A percentile compares a stretch with the other conserved stretches of the same genome.
Conservation (phyloP, 768 basidiomycete species). For the Podaxis rugospora region DNA sequence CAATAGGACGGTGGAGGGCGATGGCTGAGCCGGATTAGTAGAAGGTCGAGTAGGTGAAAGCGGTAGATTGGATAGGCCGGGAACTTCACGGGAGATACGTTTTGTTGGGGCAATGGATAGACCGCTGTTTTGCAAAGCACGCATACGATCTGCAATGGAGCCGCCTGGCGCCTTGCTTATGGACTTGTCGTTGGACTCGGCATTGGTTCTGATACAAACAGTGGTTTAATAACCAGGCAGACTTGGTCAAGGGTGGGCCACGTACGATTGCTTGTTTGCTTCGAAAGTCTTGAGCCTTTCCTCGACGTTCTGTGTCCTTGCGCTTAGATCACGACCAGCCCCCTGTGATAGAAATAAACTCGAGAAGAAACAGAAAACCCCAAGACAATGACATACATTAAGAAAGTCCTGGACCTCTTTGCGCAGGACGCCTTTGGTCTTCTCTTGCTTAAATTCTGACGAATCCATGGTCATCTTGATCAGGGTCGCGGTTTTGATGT, state of each 20-base stretch:
- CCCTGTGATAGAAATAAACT: conserved; percentile 18
- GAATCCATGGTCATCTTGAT: conserved; percentile 56
- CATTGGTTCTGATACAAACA: conserved; percentile 1
- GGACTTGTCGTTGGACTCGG: conserved; percentile 29
- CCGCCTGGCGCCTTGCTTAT: conserved; percentile 44
- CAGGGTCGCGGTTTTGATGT: conserved; percentile 58
- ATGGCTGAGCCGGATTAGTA: conserved; percentile 18
- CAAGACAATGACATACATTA: conserved; percentile 40
- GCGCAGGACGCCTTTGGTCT: conserved; percentile 42
- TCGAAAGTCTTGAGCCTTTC: conserved; percentile 44
- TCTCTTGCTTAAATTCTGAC: conserved; percentile 50
- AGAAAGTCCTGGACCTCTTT: conserved; percentile 64
- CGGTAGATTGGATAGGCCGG: conserved; percentile 37
- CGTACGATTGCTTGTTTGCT: conserved; percentile 29
- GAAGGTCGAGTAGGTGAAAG: conserved; percentile 33
- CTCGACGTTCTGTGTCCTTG: conserved; percentile 35
- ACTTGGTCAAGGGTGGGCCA: not conserved
- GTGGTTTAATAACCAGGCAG: conserved; percentile 8
- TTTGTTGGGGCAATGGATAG: conserved; percentile 55
- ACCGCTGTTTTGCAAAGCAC: conserved; percentile 69
- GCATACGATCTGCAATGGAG: conserved; percentile 79
- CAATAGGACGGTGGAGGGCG: conserved; percentile 23
- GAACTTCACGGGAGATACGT: conserved; percentile 51
- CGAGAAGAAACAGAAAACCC: conserved; percentile 9
- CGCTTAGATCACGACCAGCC: conserved; percentile 35